Conservation (phyloP, 129 eudicot genomes). For the Artemisia tridentata region DNA sequence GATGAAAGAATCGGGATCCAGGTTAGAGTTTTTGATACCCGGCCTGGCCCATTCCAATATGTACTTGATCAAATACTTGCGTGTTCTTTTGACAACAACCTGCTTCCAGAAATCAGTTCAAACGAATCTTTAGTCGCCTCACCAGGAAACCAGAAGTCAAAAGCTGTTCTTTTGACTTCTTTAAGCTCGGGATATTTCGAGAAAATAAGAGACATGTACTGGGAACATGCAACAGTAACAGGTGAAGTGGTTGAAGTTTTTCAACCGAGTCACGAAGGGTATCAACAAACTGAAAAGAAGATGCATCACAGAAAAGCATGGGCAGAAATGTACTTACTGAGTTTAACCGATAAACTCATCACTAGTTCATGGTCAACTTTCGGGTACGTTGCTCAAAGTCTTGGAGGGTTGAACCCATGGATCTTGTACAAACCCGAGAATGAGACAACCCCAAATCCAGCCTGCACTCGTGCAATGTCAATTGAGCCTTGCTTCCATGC, state of each 20-base stretch:
- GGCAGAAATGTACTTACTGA: conserved; percentile 80
- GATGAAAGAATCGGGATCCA: conserved; percentile 71
- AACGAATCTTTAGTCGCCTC: conserved; percentile 28
- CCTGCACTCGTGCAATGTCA: conserved; percentile 68
- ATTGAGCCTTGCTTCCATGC: conserved; percentile 90
- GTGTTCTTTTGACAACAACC: conserved; percentile 46
- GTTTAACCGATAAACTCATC: conserved; percentile 62
- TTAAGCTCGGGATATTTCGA: conserved; percentile 62
- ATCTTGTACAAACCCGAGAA: conserved; percentile 74
- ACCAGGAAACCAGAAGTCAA: conserved; percentile 33
- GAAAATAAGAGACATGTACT: conserved; percentile 57
- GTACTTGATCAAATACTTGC: conserved; percentile 66
- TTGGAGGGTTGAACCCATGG: conserved; percentile 87
- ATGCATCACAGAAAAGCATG: conserved; percentile 71
- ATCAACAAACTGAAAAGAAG: conserved; percentile 59
- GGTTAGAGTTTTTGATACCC: conserved; percentile 55
- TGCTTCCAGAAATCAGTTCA: conserved; percentile 49
- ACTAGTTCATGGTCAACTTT: conserved; percentile 88
- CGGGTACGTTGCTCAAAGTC: conserved; percentile 84
- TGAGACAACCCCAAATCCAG: conserved; percentile 56
- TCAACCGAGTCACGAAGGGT: conserved; percentile 79
- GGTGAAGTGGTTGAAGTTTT: conserved; percentile 56
- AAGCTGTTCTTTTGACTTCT: conserved; percentile 66
- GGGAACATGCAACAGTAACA: conserved; percentile 52
- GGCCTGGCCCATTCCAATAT: conserved; percentile 53